Evolutionary conservation across 208 protist genomes (phyloP).

Genomic region (Sergeia podlipaevii): DNA sequence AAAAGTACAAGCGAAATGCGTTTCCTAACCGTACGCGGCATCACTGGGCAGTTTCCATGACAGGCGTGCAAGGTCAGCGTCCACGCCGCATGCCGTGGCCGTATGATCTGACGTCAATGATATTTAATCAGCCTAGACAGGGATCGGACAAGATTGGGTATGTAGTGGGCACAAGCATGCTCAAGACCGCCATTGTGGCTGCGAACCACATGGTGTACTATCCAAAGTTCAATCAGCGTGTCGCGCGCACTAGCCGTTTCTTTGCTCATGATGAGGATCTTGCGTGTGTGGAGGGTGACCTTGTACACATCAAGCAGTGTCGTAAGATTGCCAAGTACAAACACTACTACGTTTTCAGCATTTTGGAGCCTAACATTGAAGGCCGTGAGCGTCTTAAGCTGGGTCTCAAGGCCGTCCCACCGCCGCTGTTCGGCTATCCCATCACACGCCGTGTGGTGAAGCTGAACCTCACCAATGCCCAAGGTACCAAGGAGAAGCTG

Average conservation of each 20-base stretch:
- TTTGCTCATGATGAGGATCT: constrained; percentile 92
- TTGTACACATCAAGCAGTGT: constrained; percentile 92
- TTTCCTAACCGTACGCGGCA: constrained; percentile 90
- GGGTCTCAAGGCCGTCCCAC: constrained; percentile 83
- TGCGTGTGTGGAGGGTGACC: constrained; percentile 90
- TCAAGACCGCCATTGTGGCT: constrained; percentile 89
- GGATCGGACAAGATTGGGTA: constrained; percentile 93
- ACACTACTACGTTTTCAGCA: constrained; percentile 93
- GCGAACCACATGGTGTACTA: constrained; percentile 93
- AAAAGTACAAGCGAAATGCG: constrained; percentile 87
- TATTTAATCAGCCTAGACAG: constrained; percentile 89
- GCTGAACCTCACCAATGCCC: constrained; percentile 86
- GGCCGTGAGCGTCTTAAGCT: constrained; percentile 89
- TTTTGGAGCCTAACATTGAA: constrained; percentile 90
- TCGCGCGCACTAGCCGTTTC: constrained; percentile 88
- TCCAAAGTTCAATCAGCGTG: constrained; percentile 91
- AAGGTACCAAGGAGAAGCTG: constrained; percentile 88
- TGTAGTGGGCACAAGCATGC: constrained; percentile 91
- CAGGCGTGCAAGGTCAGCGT: constrained; percentile 76
- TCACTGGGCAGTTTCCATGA: constrained; percentile 91
- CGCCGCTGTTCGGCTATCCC: constrained; percentile 88
- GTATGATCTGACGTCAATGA: constrained; percentile 90
- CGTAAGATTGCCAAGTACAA: constrained; percentile 93
- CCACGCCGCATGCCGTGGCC: constrained; percentile 92
- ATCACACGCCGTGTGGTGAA: constrained; percentile 89